Evolutionary conservation across 495 filamentous ascomycete species (phyloP), one percentile per base, ranked within the genome.

Genomic region (Podospora conica): DNA sequence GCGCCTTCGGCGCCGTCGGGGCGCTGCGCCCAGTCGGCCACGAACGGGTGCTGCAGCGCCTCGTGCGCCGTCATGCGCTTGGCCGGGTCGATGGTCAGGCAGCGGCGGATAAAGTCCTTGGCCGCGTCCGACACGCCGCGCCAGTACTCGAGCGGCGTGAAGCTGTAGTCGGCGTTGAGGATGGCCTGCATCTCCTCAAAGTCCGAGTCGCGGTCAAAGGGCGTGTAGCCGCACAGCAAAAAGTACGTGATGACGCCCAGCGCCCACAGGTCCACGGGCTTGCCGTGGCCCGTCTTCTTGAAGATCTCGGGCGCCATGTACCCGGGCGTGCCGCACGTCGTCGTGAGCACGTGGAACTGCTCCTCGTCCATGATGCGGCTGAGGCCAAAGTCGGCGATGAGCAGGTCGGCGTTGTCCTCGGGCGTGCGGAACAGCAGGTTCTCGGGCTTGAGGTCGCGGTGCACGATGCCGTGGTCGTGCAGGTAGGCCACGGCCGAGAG

Each of bases 141-240:
- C 95, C 96, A 98, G 83, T 97, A 97, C 71, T 98, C 94, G 61
- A 91, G 76, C 6, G 95, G 95, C n/a, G 90, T 93, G 78, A 98
- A 98, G 75, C 85, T 88, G 81, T 98, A 98, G 81, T 98, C 93
- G 28, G 96, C 95, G 60, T 91, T 88, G 53, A 98, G 85, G 77
- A 98, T 98, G 65, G 96, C 95, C 80, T 98, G 93, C 93, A 98
- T 97, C 82, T 98, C 95, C 78, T 98, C 95, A 69, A 97, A 87
- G 77, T 98, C 96, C 58, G 88, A 92, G 76, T 98, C 95, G 22
- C 96, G 90, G 80, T 98, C 95, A 75, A 98, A 98, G 61, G 96
- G 95, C 12, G 96, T 98, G 79, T 97, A 98, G 66, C 95, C 95
- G 79, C 95, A 98, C 61, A 98, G 87, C 18, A 98, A 82, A 83